Conservation (phyloP, 805 yeast genomes). For the Cyberlindnera japonica region DNA sequence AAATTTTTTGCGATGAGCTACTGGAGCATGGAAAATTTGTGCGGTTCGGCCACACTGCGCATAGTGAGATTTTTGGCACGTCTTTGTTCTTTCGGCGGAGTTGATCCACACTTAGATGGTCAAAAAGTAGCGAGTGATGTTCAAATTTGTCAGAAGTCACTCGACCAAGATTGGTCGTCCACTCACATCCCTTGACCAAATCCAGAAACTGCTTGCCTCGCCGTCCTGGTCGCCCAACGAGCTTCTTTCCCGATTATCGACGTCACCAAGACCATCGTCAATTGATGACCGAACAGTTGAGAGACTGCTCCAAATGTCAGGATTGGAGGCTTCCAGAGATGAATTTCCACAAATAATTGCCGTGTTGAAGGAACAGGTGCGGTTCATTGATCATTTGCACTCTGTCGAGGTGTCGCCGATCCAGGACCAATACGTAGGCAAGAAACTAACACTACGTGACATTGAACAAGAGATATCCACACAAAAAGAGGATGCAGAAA, state of each 20-base stretch:
- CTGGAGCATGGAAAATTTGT: background rate
- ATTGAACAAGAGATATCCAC: slow-evolving; percentile 27
- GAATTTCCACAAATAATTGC: slow-evolving; percentile 31
- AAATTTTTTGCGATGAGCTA: slow-evolving; percentile 3
- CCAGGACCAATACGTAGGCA: slow-evolving; percentile 25
- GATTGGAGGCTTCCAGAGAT: slow-evolving; percentile 35
- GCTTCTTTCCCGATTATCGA: slow-evolving; percentile 22
- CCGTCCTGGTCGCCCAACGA: slow-evolving; percentile 26
- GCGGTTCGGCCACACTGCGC: background rate
- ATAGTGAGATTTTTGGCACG: background rate
- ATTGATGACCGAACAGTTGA: slow-evolving; percentile 12
- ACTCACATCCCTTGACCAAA: slow-evolving; percentile 1
- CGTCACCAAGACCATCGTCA: slow-evolving; percentile 16
- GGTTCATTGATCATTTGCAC: slow-evolving; percentile 46
- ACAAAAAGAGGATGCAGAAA: slow-evolving; percentile 24
- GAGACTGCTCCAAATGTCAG: slow-evolving; percentile 47
- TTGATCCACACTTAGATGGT: too few species aligned
- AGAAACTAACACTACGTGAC: slow-evolving; percentile 30
- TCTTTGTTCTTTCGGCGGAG: background rate
- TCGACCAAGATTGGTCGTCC: background rate
- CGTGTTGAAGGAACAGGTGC: slow-evolving; percentile 44
- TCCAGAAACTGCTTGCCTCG: slow-evolving; percentile 10
- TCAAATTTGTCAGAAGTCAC: background rate
- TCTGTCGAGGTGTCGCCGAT: slow-evolving; percentile 19
- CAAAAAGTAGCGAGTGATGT: background rate